phyloP scores from a whole-genome alignment of 345 rosid species.

The Hibiscus syriacus region DNA sequence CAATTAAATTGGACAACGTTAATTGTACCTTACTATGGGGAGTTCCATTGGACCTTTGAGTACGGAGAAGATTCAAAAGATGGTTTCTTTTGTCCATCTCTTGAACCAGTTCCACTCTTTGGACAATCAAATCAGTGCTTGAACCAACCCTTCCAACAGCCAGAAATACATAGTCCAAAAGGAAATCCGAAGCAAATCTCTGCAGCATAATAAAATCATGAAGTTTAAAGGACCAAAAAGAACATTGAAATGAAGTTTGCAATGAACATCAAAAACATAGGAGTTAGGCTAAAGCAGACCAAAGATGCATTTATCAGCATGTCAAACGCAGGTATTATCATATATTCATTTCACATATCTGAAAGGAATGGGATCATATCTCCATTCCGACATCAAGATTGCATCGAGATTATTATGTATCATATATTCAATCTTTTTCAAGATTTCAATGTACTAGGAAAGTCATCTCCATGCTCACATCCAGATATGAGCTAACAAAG shows the following conservation, averaged over 20 bases:
- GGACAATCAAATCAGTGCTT: constrained; percentile 90
- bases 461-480: neutral
- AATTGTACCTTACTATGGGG: constrained; percentile 60
- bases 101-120: constrained; percentile 87
- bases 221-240: neutral
- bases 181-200: constrained; percentile 94
- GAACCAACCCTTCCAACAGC: constrained; percentile 99
- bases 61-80: constrained; percentile 93
- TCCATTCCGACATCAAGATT: neutral
- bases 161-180: constrained; percentile 69
- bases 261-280: neutral
- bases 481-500: neutral
- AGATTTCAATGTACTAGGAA: neutral
- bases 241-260: neutral
- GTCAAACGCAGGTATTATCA: too few relatives aligned
- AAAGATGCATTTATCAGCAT: neutral
- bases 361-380: too few relatives aligned
- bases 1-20: neutral
- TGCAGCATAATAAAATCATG: constrained; percentile 29
- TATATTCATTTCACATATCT: neutral
- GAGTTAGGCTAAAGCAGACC: neutral
- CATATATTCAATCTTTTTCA: neutral
- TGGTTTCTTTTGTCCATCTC: constrained; percentile 93
- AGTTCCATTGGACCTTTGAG: constrained; percentile 66
- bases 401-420: neutral